Base-by-base conservation (phyloP, 345 rosid species). In the Acer negundo region DNA sequence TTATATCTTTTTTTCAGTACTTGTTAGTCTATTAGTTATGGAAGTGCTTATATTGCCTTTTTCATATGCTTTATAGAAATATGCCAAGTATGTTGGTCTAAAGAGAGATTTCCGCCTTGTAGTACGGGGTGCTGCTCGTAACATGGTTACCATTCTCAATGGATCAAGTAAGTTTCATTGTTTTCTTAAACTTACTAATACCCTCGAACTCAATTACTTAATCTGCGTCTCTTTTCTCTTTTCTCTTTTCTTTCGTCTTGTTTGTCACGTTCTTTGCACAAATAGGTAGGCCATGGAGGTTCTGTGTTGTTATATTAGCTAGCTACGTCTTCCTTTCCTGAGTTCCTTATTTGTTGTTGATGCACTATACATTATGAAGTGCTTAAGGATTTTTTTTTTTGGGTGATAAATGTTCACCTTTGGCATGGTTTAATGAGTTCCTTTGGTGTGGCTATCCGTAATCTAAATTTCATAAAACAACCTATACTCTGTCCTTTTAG, bases 101-200 rank as follows among this genome's bases (percentile, higher is more conserved):
- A 96, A 94, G 87, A 94, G 99, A 78, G 97, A 92, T 85, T 93
- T 95, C 79, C 97, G 97, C 70, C 92, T 95, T 79, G 99, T 95
- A 53, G 99, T 93, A 23, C 89, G 98, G 28, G 98, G 99, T 82
- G 97, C 93, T 24, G 99, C 99, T 83, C 92, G 93, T 71, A 95
- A 95, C 89, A 93, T 95, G 98, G 84, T 92, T 73, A 78, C 84
- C 71, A 93, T 94, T 82, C 92, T 93, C 74, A 85, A 84, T 56
- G 98, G 99, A 59, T 93, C 98, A 53, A 78, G 97, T 94, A 56
- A 79, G 93, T 79, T 70, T 73, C 73, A 22, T 72, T 69, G 65
- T 77, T 78, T 78, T 65, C n/a, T 24, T 74, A 10, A 63, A 47
- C 13, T 78, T 67, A 40, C 62, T 28, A 26, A 40, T 67, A 23